Percentiles rank a stretch among this genome's conserved stretches.
Conservation (phyloP, 495 filamentous ascomycete genomes). For the Neurospora cerealis region DNA sequence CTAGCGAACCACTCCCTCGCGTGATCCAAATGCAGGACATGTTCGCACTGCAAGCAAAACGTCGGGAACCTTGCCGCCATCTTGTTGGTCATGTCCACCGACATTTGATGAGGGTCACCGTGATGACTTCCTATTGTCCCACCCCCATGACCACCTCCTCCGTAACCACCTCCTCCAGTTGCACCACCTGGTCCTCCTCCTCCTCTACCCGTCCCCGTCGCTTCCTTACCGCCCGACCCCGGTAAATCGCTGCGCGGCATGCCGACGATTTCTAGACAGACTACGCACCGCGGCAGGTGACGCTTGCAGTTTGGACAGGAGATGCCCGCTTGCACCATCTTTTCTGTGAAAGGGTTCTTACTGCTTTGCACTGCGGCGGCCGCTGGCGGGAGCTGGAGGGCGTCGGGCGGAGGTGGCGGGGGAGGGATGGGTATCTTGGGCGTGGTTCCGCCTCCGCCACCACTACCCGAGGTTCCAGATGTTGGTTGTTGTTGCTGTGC, state of each 20-base stretch:
- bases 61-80: conserved; percentile 48
- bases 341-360: conserved; percentile 32
- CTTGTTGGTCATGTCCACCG: conserved; percentile 38
- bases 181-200: not conserved
- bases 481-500: not conserved
- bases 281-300: conserved; percentile 78
- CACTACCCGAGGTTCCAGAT: not conserved
- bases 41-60: conserved; percentile 82
- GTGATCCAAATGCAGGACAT: conserved; percentile 84
- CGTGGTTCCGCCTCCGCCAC: not conserved
- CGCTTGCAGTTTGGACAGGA: conserved; percentile 79
- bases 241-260: conserved; percentile 43
- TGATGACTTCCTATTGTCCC: conserved; percentile 48
- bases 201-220: not conserved
- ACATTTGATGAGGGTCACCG: conserved; percentile 40
- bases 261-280: conserved; percentile 81
- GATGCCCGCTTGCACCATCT: conserved; percentile 41
- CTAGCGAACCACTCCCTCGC: conserved; percentile 77
- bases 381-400: conserved; percentile 1
- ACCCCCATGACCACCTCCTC: not conserved
- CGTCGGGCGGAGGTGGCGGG: conserved; percentile 3
- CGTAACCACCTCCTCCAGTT: not conserved
- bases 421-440: conserved; percentile 8
- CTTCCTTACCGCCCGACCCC: not conserved
- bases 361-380: not conserved